Conservation (phyloP, 495 filamentous ascomycete genomes). For the Penicillium silybi region DNA sequence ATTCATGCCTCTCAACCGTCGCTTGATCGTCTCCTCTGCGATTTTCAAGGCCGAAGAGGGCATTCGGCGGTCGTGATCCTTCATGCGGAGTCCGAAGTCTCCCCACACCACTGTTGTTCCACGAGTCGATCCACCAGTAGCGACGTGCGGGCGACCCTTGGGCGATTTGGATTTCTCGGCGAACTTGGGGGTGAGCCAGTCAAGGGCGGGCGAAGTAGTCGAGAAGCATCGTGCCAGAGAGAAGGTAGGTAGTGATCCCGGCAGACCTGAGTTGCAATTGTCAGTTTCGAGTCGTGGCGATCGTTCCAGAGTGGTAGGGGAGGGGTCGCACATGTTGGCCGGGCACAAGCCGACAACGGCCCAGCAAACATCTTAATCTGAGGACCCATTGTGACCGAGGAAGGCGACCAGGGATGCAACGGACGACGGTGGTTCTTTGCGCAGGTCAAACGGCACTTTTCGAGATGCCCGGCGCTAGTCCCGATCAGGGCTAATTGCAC, state of each 20-base stretch:
- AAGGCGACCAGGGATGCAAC: slow-evolving; percentile 9
- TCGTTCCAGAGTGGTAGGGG: not conserved
- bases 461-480: slow-evolving; percentile 26
- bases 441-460: slow-evolving; percentile 26
- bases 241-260: slow-evolving; percentile 28
- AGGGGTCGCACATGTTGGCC: slow-evolving; percentile 33
- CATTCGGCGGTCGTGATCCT: slow-evolving; percentile 86
- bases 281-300: slow-evolving; percentile 17
- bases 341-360: slow-evolving; percentile 33
- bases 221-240: slow-evolving; percentile 63
- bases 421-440: slow-evolving; percentile 15
- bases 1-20: slow-evolving; percentile 82
- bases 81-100: slow-evolving; percentile 92
- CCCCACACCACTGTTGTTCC: slow-evolving; percentile 96
- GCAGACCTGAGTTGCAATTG: slow-evolving; percentile 25
- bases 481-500: slow-evolving; percentile 12
- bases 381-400: slow-evolving; percentile 31
- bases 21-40: slow-evolving; percentile 89
- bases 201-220: slow-evolving; percentile 57
- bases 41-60: slow-evolving; percentile 81
- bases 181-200: slow-evolving; percentile 78
- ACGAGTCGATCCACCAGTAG: slow-evolving; percentile 83
- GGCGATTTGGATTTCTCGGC: slow-evolving; percentile 76
- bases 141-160: slow-evolving; percentile 83
- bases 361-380: slow-evolving; percentile 38